Base-by-base conservation (phyloP, 140 eudicot species). In the Anethum foeniculum region DNA sequence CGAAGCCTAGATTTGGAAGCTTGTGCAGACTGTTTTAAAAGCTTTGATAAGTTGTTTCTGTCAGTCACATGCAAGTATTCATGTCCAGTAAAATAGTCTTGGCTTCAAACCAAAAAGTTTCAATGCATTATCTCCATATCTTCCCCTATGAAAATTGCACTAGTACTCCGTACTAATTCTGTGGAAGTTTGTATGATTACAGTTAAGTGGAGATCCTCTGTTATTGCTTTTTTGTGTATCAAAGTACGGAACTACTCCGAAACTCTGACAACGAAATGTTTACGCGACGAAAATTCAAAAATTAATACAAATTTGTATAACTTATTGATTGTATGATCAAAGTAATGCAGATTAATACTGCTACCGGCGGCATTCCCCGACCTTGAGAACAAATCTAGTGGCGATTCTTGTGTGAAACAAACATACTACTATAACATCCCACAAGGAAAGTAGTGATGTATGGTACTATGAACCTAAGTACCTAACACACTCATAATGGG, bases 1-100 rank as follows among this genome's bases (percentile, higher is more conserved):
- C 25, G 75, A 69, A 69, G 46, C 75, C 75, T 69, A 69, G 25
- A 69, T 69, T 69, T 69, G 44, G 75, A 69, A 69, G 41, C 75
- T 69, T 69, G 13, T 69, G 75, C 23, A 32, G 46, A 69, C 75
- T 69, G 75, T 69, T 18, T 32, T 0, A 69, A 69, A 69, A 69
- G 75, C 25, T 32, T 32, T 36, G 43, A 16, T 68, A 68, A 28
- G 44, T 69, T 69, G 43, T 30, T 69, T 36, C 75, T 34, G 41
- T 69, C 75, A 32, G 41, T 32, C 75, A 69, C 75, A 36, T 69
- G 75, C 71, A 62, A 62, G 36, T 62, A 2, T 62, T 62, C 14
- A 62, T 62, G 71, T 62, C 71, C 36, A 62, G 32, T 27, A 18
- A 62, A 25, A 25, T 25, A 62, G 7, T 62, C 71, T 62, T 12